Percentiles rank a stretch among this genome's conserved stretches.
Conservation (phyloP, 108 stramenopile species). For the Discostella stelligeroides region DNA sequence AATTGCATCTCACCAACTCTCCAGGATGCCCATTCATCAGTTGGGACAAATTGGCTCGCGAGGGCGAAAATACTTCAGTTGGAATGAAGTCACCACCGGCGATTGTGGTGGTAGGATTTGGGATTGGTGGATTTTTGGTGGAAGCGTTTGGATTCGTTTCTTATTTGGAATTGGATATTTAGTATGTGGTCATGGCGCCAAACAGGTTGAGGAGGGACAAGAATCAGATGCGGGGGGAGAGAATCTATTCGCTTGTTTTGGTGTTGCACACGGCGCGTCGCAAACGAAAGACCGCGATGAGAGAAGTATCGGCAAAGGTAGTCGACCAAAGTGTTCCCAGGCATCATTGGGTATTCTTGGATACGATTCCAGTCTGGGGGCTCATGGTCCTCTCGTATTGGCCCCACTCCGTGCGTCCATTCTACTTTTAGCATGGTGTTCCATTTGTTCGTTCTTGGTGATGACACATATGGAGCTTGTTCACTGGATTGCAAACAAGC, state of each 20-base stretch:
- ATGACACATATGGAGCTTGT: constrained; percentile 28
- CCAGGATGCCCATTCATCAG: constrained; percentile 13
- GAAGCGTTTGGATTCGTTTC: constrained; percentile 41
- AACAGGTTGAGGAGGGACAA: neutral
- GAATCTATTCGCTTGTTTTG: constrained; percentile 48
- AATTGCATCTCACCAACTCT: constrained; percentile 19
- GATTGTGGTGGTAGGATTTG: constrained; percentile 30
- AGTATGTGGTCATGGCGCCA: constrained; percentile 1
- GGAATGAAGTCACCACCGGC: constrained; percentile 39
- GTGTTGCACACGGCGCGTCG: constrained; percentile 12
- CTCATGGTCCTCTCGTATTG: constrained; percentile 61
- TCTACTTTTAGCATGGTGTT: constrained; percentile 43
- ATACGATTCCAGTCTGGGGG: constrained; percentile 74
- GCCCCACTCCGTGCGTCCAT: constrained; percentile 42
- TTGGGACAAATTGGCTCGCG: constrained; percentile 30
- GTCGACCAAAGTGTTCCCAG: neutral
- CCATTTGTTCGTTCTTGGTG: constrained; percentile 33
- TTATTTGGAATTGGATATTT: constrained; percentile 19
- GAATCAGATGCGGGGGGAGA: constrained; percentile 20
- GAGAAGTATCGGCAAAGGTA: neutral
- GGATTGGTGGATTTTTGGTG: constrained; percentile 50
- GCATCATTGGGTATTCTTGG: constrained; percentile 54
- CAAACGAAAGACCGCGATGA: neutral
- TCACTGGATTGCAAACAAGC: constrained; percentile 5
- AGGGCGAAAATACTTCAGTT: constrained; percentile 34